Evolutionary conservation across 2,329 filamentous ascomycete species (phyloP), one percentile per base, ranked within the genome.

Genomic region (Aspergillus novofumigatus): DNA sequence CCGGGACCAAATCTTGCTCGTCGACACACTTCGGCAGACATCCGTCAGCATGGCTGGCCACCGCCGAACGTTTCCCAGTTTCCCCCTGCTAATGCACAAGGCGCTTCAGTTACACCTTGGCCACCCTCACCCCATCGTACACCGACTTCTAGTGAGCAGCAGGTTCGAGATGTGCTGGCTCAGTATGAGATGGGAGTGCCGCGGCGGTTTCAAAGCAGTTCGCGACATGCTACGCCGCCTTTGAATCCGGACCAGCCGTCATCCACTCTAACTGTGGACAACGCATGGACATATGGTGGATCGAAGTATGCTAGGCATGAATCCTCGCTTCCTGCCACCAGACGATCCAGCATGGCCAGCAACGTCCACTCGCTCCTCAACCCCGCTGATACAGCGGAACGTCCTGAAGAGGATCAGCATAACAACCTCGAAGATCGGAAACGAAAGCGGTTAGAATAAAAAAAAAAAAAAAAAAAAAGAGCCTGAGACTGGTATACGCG

Each of bases 21-120:
- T 61, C 86, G 93, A 59, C 94, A 99, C 75, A 99, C 94, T 1
- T 93, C 92, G 42, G 94, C 94, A 57, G 94, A 99, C 71, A 97
- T 99, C 65, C 88, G 94, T 53, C 88, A 92, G 66, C 89, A 92
- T 70, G 91, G 89, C 41, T 93, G 90, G 86, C 87, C 81, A 80
- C 70, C 72, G 44, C 65, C 71, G 51, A 69, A 79, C 45, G 80
- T 84, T 26, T 89, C 88, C 4, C 89, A 87, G 10, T 89, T 86
- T 68, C 80, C 83, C 7, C 86, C 87, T 3, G 86, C 86, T 10
- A 80, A 85, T 68, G 78, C 81, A 7, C 86, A 87, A 4, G 86
- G 86, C 20, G 80, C 86, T 60, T 81, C 81, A 53, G 83, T 81
- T 17, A 75, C 79, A 38, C 84, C 85, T 59, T 90, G 86, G 86